Evolutionary conservation across 805 yeast genomes (phyloP).

Genomic region (Cyberlindnera xylosilytica): DNA sequence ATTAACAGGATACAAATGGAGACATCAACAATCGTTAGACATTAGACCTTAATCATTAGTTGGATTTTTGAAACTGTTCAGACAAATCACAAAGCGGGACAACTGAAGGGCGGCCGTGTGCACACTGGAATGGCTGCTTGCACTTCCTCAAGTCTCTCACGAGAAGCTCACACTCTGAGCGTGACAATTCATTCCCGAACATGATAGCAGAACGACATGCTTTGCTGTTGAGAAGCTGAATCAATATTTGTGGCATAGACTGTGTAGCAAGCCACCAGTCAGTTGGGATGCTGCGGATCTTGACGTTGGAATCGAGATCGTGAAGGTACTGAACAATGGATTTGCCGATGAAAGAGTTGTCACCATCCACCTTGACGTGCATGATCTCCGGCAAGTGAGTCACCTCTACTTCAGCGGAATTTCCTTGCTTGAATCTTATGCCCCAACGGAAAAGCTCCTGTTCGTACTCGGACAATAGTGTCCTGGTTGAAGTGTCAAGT

Average conservation of each 20-base stretch:
- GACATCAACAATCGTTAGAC: background rate
- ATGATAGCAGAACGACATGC: constrained; percentile 70
- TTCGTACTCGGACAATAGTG: constrained; percentile 30
- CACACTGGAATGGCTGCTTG: constrained; percentile 69
- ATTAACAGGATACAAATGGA: no score
- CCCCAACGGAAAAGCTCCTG: constrained; percentile 44
- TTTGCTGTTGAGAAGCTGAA: constrained; percentile 50
- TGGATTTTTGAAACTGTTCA: constrained; percentile 7
- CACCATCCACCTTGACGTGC: constrained; percentile 30
- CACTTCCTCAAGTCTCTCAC: constrained; percentile 45
- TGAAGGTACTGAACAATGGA: constrained; percentile 42
- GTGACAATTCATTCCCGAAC: constrained; percentile 59
- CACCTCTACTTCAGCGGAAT: constrained; percentile 21
- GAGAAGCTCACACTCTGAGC: constrained; percentile 42
- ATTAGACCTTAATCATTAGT: background rate
- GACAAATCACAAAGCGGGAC: constrained; percentile 43
- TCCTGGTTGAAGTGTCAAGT: constrained; percentile 31
- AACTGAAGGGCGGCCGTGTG: constrained; percentile 80
- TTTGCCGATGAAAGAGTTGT: constrained; percentile 30
- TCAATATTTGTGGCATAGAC: constrained; percentile 48
- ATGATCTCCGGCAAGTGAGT: constrained; percentile 46
- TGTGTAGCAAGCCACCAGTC: constrained; percentile 39
- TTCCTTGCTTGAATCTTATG: constrained; percentile 25
- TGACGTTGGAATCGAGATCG: constrained; percentile 38
- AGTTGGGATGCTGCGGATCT: constrained; percentile 17